phyloP scores from a whole-genome alignment of 768 basidiomycete genomes.

The Suillus fuscotomentosus region DNA sequence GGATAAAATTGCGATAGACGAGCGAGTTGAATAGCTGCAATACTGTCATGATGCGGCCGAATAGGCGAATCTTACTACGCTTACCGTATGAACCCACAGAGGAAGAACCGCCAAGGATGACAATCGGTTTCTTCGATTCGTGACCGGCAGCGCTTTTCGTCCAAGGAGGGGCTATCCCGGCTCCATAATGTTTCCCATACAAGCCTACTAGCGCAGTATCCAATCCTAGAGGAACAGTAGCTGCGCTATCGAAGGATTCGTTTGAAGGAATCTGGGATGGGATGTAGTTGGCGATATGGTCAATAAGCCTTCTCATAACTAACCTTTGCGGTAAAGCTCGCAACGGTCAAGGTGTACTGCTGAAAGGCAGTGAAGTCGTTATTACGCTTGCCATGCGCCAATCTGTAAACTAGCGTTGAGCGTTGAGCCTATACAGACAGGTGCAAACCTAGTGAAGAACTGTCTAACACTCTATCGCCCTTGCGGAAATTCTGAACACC shows the following conservation, averaged over 20 bases:
- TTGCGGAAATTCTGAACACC: constrained; percentile 33
- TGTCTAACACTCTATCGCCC: constrained; percentile 41
- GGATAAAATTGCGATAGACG: constrained; percentile 39
- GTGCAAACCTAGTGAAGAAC: background rate
- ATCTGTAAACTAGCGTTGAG: constrained; percentile 21
- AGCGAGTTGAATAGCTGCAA: constrained; percentile 39
- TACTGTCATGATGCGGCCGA: background rate
- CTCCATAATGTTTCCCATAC: constrained; percentile 38
- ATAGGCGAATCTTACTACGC: constrained; percentile 13
- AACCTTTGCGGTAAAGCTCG: constrained; percentile 39
- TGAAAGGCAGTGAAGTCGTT: constrained; percentile 37
- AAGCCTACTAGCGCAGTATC: constrained; percentile 47
- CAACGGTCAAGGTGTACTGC: constrained; percentile 35
- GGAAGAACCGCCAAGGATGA: constrained; percentile 47
- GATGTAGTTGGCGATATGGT: background rate
- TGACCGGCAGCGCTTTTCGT: constrained; percentile 30
- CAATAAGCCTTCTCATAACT: background rate
- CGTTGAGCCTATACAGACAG: constrained; percentile 19
- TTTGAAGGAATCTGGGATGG: constrained; percentile 40
- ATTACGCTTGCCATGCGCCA: constrained; percentile 28
- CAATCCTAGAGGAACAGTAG: constrained; percentile 46
- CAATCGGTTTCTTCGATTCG: constrained; percentile 41
- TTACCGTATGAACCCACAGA: constrained; percentile 48
- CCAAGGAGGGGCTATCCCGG: constrained; percentile 39
- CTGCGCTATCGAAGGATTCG: constrained; percentile 42